Percentiles rank a stretch among this genome's conserved stretches.
phyloP scores from a whole-genome alignment of 2,329 filamentous ascomycete genomes.

The Botryotinia narcissicola region DNA sequence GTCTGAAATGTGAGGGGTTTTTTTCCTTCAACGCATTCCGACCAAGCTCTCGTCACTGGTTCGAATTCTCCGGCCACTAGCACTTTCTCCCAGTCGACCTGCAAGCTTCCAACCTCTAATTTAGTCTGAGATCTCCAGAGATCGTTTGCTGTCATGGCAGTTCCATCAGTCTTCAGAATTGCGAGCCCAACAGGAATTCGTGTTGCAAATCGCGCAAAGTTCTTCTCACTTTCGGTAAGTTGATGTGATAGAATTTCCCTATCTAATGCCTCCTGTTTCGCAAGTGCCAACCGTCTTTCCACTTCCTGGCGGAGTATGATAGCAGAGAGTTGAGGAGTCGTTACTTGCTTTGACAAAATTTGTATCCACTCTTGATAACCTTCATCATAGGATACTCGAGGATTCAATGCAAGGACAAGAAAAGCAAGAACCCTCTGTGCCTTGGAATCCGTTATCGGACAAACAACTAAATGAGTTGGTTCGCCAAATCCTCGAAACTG shows the following conservation, averaged over 20 bases:
- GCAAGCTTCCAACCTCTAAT: constrained; percentile 18
- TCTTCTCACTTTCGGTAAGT: constrained; percentile 59
- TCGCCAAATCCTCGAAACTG: constrained; percentile 68
- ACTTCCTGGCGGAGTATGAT: constrained; percentile 51
- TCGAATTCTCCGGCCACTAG: constrained; percentile 13
- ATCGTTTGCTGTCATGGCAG: constrained; percentile 35
- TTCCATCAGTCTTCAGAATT: constrained; percentile 62
- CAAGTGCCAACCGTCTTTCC: neutral
- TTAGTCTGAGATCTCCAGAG: constrained; percentile 22
- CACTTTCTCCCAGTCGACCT: constrained; percentile 7
- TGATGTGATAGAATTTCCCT: constrained; percentile 65
- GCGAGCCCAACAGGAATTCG: constrained; percentile 73
- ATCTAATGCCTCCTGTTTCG: constrained; percentile 58
- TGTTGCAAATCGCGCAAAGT: constrained; percentile 68
- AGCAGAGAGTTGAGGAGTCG: constrained; percentile 62
- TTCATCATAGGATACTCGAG: constrained; percentile 70
- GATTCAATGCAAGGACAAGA: constrained; percentile 54
- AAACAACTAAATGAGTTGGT: constrained; percentile 66
- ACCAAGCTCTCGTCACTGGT: constrained; percentile 16
- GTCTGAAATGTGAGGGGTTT: neutral
- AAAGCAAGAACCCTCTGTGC: constrained; percentile 52
- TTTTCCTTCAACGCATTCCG: neutral
- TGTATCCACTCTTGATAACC: constrained; percentile 56
- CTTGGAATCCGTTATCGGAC: constrained; percentile 77
- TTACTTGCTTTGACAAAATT: constrained; percentile 52